A percentile compares a stretch with the other conserved stretches of the same genome.
Evolutionary conservation across 148 eudicot genomes (phyloP).

Genomic region (Rheum nobile): DNA sequence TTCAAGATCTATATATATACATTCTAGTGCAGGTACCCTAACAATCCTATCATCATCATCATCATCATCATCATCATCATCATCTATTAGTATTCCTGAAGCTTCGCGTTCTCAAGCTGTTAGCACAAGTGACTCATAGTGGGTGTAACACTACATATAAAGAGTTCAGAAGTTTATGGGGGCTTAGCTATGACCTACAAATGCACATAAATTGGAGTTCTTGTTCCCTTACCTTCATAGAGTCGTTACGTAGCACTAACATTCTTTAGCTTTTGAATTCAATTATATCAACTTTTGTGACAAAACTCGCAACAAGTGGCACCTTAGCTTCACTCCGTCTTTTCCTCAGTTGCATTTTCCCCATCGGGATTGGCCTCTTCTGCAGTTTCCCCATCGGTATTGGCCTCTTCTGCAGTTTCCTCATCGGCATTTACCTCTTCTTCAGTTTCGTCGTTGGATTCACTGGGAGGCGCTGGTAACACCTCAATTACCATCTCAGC

Average conservation of each 20-base stretch:
- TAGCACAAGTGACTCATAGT: too few species aligned
- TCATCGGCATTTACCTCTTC: constrained; percentile 7
- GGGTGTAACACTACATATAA: too few species aligned
- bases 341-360: background rate
- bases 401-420: background rate
- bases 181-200: too few species aligned
- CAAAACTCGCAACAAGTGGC: background rate
- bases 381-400: background rate
- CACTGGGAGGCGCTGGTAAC: constrained; percentile 38
- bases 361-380: background rate
- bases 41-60: too few species aligned
- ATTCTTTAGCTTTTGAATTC: background rate
- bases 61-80: too few species aligned
- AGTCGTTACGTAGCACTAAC: background rate
- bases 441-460: background rate
- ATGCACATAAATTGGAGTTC: background rate
- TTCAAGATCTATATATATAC: background rate
- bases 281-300: background rate
- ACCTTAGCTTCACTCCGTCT: background rate
- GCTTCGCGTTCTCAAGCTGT: too few species aligned
- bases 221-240: background rate
- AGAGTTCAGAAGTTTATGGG: background rate
- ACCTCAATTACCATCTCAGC: constrained; percentile 30
- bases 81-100: too few species aligned
- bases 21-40: background rate